These are phyloP conservation scores for Tuber melanosporum DNA, from an alignment of 495 filamentous ascomycete species.

Conservation along the genomic window DNA sequence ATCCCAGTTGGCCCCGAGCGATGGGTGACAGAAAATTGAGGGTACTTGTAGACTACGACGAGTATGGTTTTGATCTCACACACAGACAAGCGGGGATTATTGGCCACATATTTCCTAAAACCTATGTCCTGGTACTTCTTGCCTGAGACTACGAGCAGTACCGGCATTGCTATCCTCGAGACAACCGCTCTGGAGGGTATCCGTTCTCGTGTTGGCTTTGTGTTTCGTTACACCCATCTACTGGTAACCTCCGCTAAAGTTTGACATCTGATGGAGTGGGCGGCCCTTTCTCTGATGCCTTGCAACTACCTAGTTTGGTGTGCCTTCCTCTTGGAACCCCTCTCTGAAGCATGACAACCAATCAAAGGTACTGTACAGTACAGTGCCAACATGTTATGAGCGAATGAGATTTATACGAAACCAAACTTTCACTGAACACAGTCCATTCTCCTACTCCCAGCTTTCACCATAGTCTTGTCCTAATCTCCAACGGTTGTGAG, in stretches of 20 bases:
- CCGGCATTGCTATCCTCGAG: neutral
- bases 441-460: neutral
- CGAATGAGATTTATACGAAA: neutral
- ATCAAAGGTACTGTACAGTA: neutral
- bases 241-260: neutral
- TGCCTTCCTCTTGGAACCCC: neutral
- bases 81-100: neutral
- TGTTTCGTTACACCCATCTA: neutral
- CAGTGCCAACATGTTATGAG: neutral
- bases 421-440: neutral
- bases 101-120: neutral
- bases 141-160: neutral
- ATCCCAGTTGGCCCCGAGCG: neutral
- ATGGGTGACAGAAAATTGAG: neutral
- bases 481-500: neutral
- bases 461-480: neutral
- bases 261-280: neutral
- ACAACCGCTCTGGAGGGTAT: neutral
- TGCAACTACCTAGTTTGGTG: neutral
- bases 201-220: neutral
- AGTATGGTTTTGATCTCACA: neutral
- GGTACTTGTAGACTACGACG: neutral
- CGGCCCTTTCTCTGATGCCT: neutral
- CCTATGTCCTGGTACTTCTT: neutral
- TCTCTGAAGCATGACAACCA: neutral